Evolutionary conservation across 2,329 filamentous ascomycete genomes (phyloP).

Genomic region (Gliomastix tumulicola): DNA sequence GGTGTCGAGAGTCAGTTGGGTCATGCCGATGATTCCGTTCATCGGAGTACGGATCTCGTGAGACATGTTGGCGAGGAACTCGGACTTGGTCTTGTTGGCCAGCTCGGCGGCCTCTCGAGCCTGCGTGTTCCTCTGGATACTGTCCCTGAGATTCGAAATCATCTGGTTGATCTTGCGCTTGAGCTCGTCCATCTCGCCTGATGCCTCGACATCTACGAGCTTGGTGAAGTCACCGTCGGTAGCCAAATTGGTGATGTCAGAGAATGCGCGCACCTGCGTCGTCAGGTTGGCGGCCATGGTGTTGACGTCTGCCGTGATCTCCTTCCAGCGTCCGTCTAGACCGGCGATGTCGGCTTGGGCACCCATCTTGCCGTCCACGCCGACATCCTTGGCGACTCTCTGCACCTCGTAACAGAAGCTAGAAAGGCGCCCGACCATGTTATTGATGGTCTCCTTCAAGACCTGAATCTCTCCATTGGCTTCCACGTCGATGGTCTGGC

Average conservation of each 20-base stretch:
- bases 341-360: constrained; percentile 92
- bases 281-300: constrained; percentile 80
- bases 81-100: constrained; percentile 96
- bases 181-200: constrained; percentile 97
- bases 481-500: constrained; percentile 90
- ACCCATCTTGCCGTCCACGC: constrained; percentile 97
- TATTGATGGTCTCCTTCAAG: constrained; percentile 93
- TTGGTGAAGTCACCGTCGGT: constrained; percentile 97
- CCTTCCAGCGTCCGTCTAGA: constrained; percentile 92
- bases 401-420: constrained; percentile 97
- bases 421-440: constrained; percentile 94
- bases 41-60: constrained; percentile 97
- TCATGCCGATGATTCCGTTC: constrained; percentile 98
- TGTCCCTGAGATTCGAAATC: constrained; percentile 92
- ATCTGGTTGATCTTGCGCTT: constrained; percentile 99
- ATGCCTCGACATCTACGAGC: constrained; percentile 92
- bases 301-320: constrained; percentile 95
- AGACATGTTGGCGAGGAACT: constrained; percentile 98
- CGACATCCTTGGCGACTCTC: constrained; percentile 90
- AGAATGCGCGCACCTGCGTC: constrained; percentile 94
- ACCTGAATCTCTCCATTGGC: constrained; percentile 92
- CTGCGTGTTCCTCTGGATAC: constrained; percentile 93
- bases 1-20: constrained; percentile 89
- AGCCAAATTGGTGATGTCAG: constrained; percentile 95
- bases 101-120: constrained; percentile 93